Base-by-base conservation (phyloP, 805 yeast species). In the Lipomyces starkeyi region DNA sequence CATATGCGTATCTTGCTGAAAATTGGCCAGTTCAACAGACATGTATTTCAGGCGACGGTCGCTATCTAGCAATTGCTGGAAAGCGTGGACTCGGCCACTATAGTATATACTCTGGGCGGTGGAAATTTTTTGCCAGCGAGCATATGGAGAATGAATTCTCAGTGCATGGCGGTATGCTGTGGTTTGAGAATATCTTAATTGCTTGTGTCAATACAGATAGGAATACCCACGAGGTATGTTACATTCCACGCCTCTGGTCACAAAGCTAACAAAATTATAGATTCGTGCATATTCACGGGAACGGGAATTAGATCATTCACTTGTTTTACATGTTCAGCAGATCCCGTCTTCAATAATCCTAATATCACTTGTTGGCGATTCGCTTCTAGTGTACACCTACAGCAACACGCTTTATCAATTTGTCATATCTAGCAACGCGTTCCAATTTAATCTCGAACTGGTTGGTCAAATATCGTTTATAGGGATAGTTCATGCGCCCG, bases 11-110 rank as follows among this genome's bases (percentile, higher is more conserved):
- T 68, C 77, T 80, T 55, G 77, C 85, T 3, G 79, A 78, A 37
- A 84, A 84, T 73, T 76, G 81, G 77, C 83, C 82, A 3, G 78
- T 86, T 1, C 73, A 80, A 17, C 78, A 80, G 47, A 78, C 81
- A 2, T 74, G 82, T n/a, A 77, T 80, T 22, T 82, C 85, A 61
- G 79, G 80, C 32, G 86, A 84, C 69, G 88, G 88, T 11, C 75
- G 81, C 60, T 79, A 78, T 68, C 77, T 84, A 20, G 87, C 87
- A 27, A 77, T 85, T 20, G 83, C 87, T 5, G 88, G 88, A 0
- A 76, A 80, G 27, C 74, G 76, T 32, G 87, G 87, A 27, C 79
- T 85, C 17, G 75, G 83, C 32, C 78, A 84, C 58, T 84, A 82
- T 71, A 78, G 81, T 60, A 63, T 79, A 13, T 68, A 76, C 47